Evolutionary conservation across 108 stramenopile species (phyloP).

Genomic region (Discostella pseudostelligera): DNA sequence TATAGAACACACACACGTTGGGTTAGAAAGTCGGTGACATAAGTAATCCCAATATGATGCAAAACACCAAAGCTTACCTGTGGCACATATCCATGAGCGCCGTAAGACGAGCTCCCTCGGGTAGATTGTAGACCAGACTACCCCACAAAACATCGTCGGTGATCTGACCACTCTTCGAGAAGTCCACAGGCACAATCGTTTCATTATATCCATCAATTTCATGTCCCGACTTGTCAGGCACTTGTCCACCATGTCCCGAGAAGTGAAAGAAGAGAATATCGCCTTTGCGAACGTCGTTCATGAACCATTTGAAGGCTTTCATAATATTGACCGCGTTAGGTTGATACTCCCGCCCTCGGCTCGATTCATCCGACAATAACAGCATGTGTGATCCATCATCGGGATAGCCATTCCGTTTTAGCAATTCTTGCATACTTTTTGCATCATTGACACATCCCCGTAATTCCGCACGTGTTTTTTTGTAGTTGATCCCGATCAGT

Average conservation of each 20-base stretch:
- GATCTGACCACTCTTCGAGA: constrained; percentile 56
- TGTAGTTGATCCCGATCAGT: constrained; percentile 67
- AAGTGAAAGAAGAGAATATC: constrained; percentile 46
- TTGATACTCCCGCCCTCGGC: constrained; percentile 34
- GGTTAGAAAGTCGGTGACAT: no score
- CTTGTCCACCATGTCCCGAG: constrained; percentile 72
- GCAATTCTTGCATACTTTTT: constrained; percentile 51
- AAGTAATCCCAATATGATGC: no score
- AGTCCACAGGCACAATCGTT: constrained; percentile 83
- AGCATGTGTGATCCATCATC: constrained; percentile 49
- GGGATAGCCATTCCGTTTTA: constrained; percentile 33
- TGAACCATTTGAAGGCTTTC: constrained; percentile 49
- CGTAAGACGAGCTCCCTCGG: constrained; percentile 72
- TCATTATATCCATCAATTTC: constrained; percentile 85
- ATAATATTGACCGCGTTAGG: constrained; percentile 50
- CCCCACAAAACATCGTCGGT: constrained; percentile 76
- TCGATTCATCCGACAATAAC: constrained; percentile 55
- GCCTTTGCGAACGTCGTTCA: constrained; percentile 43
- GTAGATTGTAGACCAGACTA: constrained; percentile 60
- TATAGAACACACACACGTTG: no score
- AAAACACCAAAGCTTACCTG: constrained; percentile 14
- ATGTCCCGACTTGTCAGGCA: constrained; percentile 59
- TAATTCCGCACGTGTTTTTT: constrained; percentile 57
- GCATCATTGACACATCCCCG: constrained; percentile 74
- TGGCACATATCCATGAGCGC: constrained; percentile 87